phyloP scores from a whole-genome alignment of 1,284 basidiomycete species.

The Caloboletus firmus region DNA sequence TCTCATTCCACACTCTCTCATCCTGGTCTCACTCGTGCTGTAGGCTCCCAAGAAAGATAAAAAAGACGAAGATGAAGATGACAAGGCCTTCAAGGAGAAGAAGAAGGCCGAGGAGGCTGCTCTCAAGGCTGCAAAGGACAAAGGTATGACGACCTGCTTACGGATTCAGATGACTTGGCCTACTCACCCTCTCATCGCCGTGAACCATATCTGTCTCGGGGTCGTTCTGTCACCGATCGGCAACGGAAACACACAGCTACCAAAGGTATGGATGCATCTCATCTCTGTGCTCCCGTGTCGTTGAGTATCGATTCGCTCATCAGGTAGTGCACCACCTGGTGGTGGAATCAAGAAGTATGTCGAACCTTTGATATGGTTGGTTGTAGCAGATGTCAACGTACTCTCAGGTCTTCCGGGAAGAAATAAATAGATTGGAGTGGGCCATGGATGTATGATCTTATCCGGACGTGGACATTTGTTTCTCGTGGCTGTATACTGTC shows the following conservation, averaged over 20 bases:
- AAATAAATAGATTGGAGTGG: constrained; percentile 42
- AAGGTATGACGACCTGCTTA: constrained; percentile 46
- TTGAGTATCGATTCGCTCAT: constrained; percentile 4
- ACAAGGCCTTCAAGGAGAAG: constrained; percentile 68
- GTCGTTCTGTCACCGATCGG: not conserved
- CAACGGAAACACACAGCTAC: constrained; percentile 42
- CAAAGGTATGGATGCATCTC: constrained; percentile 50
- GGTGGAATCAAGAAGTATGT: constrained; percentile 82
- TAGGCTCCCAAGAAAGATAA: constrained; percentile 79
- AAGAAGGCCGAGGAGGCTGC: constrained; percentile 71
- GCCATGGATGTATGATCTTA: not conserved
- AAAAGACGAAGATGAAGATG: constrained; percentile 70
- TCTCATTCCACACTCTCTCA: not conserved
- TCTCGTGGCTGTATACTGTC: constrained; percentile 5
- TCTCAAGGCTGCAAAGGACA: constrained; percentile 64
- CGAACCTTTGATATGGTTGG: constrained; percentile 2
- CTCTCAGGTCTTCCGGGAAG: constrained; percentile 68
- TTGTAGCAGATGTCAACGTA: constrained; percentile 10
- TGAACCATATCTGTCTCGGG: not conserved
- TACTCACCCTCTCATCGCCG: not conserved
- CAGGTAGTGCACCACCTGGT: constrained; percentile 62
- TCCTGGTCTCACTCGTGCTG: not conserved
- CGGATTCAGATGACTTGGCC: not conserved
- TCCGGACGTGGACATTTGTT: constrained; percentile 1
- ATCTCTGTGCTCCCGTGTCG: not conserved